A percentile compares a stretch with the other conserved stretches of the same genome.
These are phyloP conservation scores for Exophiala oligosperma DNA, from an alignment of 2,329 filamentous ascomycete species.

Conservation along the genomic window DNA sequence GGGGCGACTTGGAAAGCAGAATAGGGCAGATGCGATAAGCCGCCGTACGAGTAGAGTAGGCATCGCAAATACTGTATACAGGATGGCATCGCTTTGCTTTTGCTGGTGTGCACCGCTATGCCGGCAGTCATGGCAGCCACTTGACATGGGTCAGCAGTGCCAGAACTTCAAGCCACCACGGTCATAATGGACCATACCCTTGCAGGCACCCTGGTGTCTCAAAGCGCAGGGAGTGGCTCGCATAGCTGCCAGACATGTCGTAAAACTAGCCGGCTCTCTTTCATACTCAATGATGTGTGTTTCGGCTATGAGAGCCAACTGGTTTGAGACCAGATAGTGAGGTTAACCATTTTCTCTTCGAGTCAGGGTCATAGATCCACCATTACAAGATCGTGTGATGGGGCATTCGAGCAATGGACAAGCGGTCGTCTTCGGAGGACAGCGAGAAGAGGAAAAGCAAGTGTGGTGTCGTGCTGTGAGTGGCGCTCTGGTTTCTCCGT, in stretches of 20 bases:
- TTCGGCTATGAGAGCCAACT: background rate
- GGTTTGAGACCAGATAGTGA: background rate
- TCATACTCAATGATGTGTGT: conserved; percentile 7
- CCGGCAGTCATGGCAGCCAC: no score
- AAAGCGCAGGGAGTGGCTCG: background rate
- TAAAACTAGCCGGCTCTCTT: conserved; percentile 16
- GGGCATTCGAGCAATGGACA: background rate
- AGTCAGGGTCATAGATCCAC: background rate
- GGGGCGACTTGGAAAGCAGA: background rate
- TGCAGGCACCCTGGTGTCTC: background rate
- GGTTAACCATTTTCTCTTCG: background rate
- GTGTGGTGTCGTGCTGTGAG: background rate
- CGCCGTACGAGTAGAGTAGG: background rate
- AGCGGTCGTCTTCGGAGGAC: background rate
- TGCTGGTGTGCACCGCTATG: no score
- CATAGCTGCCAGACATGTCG: conserved; percentile 20
- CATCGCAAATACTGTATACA: background rate
- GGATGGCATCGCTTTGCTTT: background rate
- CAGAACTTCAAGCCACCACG: background rate
- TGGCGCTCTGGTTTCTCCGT: background rate
- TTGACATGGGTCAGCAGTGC: no score
- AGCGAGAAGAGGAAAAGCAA: background rate
- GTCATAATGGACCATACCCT: background rate
- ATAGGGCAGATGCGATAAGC: background rate
- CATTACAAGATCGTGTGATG: background rate